Evolutionary conservation across 768 basidiomycete genomes (phyloP).

Genomic region (Hericium erinaceus): DNA sequence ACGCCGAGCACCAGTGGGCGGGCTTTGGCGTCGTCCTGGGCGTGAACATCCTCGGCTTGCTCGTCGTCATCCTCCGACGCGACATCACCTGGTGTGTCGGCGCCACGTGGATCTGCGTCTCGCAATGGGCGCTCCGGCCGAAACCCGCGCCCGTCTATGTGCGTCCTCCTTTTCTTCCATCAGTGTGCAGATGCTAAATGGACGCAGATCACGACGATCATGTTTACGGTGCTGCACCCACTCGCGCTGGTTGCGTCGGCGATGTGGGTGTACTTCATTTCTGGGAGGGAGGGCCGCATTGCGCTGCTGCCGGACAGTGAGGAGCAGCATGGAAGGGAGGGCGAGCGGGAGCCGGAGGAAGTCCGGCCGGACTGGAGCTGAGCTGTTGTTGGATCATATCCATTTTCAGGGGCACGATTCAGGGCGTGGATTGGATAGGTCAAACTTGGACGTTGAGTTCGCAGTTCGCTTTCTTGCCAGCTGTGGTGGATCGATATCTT

Average conservation of each 20-base stretch:
- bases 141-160: constrained; percentile 63
- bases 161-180: constrained; percentile 19
- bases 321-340: constrained; percentile 1
- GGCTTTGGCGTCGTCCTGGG: constrained; percentile 62
- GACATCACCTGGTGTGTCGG: constrained; percentile 74
- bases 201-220: constrained; percentile 44
- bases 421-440: too few relatives aligned
- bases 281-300: constrained; percentile 27
- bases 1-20: constrained; percentile 54
- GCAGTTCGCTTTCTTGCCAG: too few relatives aligned
- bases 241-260: constrained; percentile 41
- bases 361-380: constrained; percentile 11
- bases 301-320: constrained; percentile 33
- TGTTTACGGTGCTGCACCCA: constrained; percentile 62
- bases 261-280: constrained; percentile 27
- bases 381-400: background rate
- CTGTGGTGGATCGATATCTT: too few relatives aligned
- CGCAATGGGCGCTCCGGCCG: constrained; percentile 49
- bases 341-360: background rate
- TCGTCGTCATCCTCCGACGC: constrained; percentile 44
- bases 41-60: constrained; percentile 42
- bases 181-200: background rate
- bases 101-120: constrained; percentile 64
- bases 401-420: too few relatives aligned
- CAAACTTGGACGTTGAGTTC: too few relatives aligned